A percentile compares a stretch with the other conserved stretches of the same genome.
phyloP scores from a whole-genome alignment of 2,329 filamentous ascomycete species.

The Penicillium hesseltinei region DNA sequence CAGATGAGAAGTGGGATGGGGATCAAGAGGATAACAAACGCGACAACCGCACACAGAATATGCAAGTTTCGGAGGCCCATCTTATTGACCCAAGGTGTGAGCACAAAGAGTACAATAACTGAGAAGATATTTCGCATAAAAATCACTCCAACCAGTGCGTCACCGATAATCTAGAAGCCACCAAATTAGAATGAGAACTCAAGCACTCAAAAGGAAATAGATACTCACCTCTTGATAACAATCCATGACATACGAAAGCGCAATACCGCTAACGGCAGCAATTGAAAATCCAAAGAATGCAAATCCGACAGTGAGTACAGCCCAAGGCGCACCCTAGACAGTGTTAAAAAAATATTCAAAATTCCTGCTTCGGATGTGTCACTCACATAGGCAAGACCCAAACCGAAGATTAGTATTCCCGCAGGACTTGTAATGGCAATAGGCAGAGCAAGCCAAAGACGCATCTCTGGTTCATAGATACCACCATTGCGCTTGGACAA shows the following conservation, averaged over 20 bases:
- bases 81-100: conserved; percentile 41
- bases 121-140: conserved; percentile 47
- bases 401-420: conserved; percentile 42
- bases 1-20: conserved; percentile 25
- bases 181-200: not conserved
- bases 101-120: conserved; percentile 46
- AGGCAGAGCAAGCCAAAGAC: conserved; percentile 36
- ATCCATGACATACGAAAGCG: conserved; percentile 32
- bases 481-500: conserved; percentile 41
- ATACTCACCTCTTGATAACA: conserved; percentile 31
- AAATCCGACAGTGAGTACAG: conserved; percentile 29
- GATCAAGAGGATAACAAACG: conserved; percentile 15
- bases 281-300: conserved; percentile 21
- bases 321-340: conserved; percentile 27
- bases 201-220: not conserved
- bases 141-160: conserved; percentile 47
- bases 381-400: conserved; percentile 30
- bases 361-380: not conserved
- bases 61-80: conserved; percentile 26
- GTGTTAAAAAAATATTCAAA: not conserved
- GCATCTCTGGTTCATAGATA: conserved; percentile 48
- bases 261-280: conserved; percentile 22
- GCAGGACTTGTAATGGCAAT: conserved; percentile 32
- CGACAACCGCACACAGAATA: conserved; percentile 18
- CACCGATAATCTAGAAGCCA: conserved; percentile 45